Evolutionary conservation across 805 yeast genomes (phyloP).

Genomic region (Saccharomycopsis sp.): DNA sequence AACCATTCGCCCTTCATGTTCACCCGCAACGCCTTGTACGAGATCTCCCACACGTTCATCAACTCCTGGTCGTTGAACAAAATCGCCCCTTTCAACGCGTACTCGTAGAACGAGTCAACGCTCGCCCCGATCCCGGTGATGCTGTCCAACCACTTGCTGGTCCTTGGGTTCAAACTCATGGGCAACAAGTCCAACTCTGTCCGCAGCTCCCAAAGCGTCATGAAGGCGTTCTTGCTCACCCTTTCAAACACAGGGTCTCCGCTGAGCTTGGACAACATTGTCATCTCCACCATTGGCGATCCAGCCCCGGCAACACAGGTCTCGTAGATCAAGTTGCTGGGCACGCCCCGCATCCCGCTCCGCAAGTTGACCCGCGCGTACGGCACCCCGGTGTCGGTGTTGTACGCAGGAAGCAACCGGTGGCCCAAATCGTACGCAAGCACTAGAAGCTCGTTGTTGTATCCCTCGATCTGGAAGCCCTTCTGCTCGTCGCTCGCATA

Average conservation of each 20-base stretch:
- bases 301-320: conserved; percentile 88
- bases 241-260: conserved; percentile 64
- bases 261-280: conserved; percentile 64
- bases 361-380: conserved; percentile 68
- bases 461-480: conserved; percentile 34
- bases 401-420: conserved; percentile 61
- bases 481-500: conserved; percentile 45
- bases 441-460: conserved; percentile 63
- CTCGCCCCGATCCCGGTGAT: conserved; percentile 85
- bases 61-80: conserved; percentile 55
- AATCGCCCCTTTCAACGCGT: conserved; percentile 69
- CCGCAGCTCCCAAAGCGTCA: conserved; percentile 61
- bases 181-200: conserved; percentile 60
- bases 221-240: conserved; percentile 52
- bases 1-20: conserved; percentile 43
- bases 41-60: conserved; percentile 45
- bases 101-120: conserved; percentile 83
- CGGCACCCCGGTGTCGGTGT: conserved; percentile 58
- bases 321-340: conserved; percentile 41
- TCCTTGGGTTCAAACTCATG: conserved; percentile 59
- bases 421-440: conserved; percentile 72
- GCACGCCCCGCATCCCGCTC: conserved; percentile 40
- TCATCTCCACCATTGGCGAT: conserved; percentile 72
- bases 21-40: conserved; percentile 49
- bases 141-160: conserved; percentile 46